Evolutionary conservation across 495 filamentous ascomycete species (phyloP), one percentile per base, ranked within the genome.

Genomic region (Jackrogersella multiformis): DNA sequence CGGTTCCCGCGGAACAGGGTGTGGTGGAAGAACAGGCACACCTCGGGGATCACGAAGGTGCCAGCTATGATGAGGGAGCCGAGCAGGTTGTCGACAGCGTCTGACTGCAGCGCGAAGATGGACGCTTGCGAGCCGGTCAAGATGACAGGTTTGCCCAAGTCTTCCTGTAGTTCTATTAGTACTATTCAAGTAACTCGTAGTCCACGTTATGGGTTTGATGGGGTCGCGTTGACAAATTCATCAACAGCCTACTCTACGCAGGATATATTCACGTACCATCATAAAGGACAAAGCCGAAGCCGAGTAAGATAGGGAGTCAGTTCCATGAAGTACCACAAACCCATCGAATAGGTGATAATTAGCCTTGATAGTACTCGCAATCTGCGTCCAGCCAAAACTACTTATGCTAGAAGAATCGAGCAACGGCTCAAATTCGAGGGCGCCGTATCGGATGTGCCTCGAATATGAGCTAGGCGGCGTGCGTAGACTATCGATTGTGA

Each of bases 301-400:
- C 1, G 93, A 96, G 75, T 97, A 97, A 8, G 94, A 91, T 54
- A 98, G 81, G 55, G 89, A 93, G 75, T 99, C 95, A 2, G 95
- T 99, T 64, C 95, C 95, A 76, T 99, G 95, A n/a, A 98, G 85
- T 15, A 99, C 83, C 8, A 99, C 93, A 73, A 99, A 99, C 18
- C 89, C 93, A 77, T 98, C 95, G 73, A 93, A 99, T 3, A 92
- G 85, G 49, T 88, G 86, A 77, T 97, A 99, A 77, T 99, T 99
- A 42, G 86, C 80, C 65, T 84, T 73, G 69, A 89, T 80, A 6
- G 84, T 79, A 35, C 81, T 79, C 0, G 94, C 93, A 64, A 99
- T 97, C 74, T 93, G 85, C 0, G 89, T 87, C 95, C 95, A 99
- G 20, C 94, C 94, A 48, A 87, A 86, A 35, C 69, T 74, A 66